Base-by-base conservation (phyloP, 768 basidiomycete genomes). In the Baorangia bicolor region DNA sequence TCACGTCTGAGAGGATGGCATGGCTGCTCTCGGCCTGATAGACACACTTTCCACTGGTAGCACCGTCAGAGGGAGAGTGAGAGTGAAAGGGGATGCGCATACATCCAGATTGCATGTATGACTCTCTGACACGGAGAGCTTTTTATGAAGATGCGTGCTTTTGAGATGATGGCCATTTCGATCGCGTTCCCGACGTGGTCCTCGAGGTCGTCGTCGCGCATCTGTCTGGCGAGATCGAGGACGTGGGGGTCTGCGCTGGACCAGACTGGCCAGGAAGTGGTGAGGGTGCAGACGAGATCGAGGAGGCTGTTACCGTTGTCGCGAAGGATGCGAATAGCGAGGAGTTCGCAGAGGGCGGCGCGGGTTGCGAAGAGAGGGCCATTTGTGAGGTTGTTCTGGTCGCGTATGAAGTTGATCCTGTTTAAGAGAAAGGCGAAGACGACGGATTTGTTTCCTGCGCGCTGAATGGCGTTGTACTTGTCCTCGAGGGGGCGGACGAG, bases 391-490 rank as follows among this genome's bases (percentile, higher is more conserved):
- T 57, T 56, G 20, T 86, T 82, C 41, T 86, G 81, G 71, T 95
- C 93, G 33, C 88, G 86, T 14, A 85, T 66, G 71, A 96, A 96
- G 69, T 94, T 85, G 4, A 93, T 82, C 34, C 92, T 84, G 71
- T 94, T 96, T 51, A 97, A 75, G 4, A 97, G 84, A 56, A 94
- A 81, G 64, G 92, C 93, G 67, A 97, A 97, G 6, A 92, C 87
- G 56, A 92, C 76, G 6, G 93, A 85, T 68, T 87, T 83, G 73
- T 97, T 98, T 25, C 88, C 87, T 42, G 77, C 68, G 27, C 77
- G 79, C 66, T 92, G 89, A 46, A 94, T 74, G 11, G 78, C 77
- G 30, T 81, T 74, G 71, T 97, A 97, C 74, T 94, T 96, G 55
- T 94, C 90, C 44, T 87, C 83, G 31, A 98, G 78, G 1, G 95